A percentile compares a stretch with the other conserved stretches of the same genome.
phyloP scores from a whole-genome alignment of 139 green algal genomes.

The Haematococcus sp. region DNA sequence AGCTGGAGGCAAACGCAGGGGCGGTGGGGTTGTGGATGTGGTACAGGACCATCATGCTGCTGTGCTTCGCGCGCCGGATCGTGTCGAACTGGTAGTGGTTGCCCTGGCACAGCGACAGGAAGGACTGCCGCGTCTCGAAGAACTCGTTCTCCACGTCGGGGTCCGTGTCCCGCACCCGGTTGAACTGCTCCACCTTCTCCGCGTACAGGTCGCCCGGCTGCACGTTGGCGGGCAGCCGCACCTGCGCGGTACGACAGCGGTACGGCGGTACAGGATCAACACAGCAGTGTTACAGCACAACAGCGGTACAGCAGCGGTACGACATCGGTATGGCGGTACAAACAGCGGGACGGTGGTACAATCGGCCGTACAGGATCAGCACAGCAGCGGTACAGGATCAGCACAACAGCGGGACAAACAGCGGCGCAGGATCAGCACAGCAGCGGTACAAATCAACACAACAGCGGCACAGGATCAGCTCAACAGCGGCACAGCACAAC shows the following conservation, averaged over 20 bases:
- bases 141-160: slow-evolving; percentile 84
- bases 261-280: not conserved
- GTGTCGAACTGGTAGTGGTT: slow-evolving; percentile 99
- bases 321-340: too few relatives aligned
- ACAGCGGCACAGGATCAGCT: too few relatives aligned
- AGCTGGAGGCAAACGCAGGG: slow-evolving; percentile 66
- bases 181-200: slow-evolving; percentile 26
- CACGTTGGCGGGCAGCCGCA: slow-evolving; percentile 40
- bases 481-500: too few relatives aligned
- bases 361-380: too few relatives aligned
- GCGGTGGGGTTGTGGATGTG: slow-evolving; percentile 96
- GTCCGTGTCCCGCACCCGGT: slow-evolving; percentile 43
- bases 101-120: slow-evolving; percentile 49
- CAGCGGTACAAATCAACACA: too few relatives aligned
- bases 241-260: slow-evolving; percentile 7
- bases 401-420: not conserved
- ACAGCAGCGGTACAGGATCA: not conserved
- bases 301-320: too few relatives aligned
- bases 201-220: slow-evolving; percentile 20
- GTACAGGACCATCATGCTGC: slow-evolving; percentile 99
- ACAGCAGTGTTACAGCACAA: too few relatives aligned
- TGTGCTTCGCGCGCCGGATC: slow-evolving; percentile 95
- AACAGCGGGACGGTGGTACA: too few relatives aligned
- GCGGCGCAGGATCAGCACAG: not conserved
- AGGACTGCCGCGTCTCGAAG: slow-evolving; percentile 86